phyloP scores from a whole-genome alignment of 768 basidiomycete genomes.

The Cystofilobasidium macerans region DNA sequence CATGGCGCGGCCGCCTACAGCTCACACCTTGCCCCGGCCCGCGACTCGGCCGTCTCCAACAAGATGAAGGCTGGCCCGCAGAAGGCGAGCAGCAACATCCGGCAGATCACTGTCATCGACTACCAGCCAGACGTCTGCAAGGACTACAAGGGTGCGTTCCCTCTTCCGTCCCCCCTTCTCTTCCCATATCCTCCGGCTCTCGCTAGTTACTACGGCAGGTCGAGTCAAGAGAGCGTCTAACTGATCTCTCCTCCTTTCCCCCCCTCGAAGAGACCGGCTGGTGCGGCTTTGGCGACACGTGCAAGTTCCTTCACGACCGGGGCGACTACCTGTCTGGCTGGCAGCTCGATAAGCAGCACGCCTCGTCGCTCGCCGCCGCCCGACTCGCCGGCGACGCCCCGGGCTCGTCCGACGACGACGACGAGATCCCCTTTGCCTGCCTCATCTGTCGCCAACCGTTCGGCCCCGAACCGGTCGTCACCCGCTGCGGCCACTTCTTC shows the following conservation, averaged over 20 bases:
- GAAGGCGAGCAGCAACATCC: conserved; percentile 63
- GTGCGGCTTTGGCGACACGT: conserved; percentile 97
- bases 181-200: conserved; percentile 2
- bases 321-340: conserved; percentile 74
- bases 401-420: conserved; percentile 55
- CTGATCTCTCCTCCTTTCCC: background rate
- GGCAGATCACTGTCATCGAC: conserved; percentile 88
- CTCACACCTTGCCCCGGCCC: conserved; percentile 67
- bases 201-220: no score
- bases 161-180: background rate
- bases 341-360: conserved; percentile 73
- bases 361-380: conserved; percentile 38
- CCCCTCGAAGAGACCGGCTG: conserved; percentile 75
- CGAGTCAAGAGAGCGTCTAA: no score
- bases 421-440: conserved; percentile 96
- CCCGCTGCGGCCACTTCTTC: conserved; percentile 93
- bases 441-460: conserved; percentile 89
- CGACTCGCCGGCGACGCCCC: conserved; percentile 33
- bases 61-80: conserved; percentile 69
- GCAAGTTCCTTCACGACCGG: conserved; percentile 90
- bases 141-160: conserved; percentile 83
- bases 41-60: conserved; percentile 54
- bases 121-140: conserved; percentile 99
- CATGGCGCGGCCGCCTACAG: conserved; percentile 72
- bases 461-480: conserved; percentile 88